Evolutionary conservation across 768 basidiomycete species (phyloP).

Genomic region (Mrakia frigida): DNA sequence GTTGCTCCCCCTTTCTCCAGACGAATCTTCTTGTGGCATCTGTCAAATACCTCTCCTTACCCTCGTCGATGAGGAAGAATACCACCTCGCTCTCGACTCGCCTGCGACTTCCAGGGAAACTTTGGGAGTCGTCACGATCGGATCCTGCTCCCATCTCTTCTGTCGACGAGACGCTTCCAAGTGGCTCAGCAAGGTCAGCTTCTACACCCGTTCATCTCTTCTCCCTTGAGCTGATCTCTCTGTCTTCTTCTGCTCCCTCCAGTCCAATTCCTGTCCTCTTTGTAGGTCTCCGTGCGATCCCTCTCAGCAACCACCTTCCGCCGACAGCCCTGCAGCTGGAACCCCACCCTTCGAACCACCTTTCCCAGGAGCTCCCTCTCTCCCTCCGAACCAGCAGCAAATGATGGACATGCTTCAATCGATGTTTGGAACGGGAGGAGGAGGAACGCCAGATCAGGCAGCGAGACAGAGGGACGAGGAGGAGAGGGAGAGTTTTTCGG

Average conservation of each 20-base stretch:
- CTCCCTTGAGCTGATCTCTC: no score
- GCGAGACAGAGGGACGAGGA: not conserved
- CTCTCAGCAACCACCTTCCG: conserved; percentile 1
- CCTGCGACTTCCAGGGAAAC: conserved; percentile 13
- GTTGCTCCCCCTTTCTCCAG: not conserved
- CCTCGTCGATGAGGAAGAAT: conserved; percentile 28
- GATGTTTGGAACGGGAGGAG: conserved; percentile 6
- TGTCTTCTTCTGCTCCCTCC: not conserved
- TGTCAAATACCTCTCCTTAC: conserved; percentile 23
- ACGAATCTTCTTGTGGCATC: conserved; percentile 22
- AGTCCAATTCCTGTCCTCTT: conserved; percentile 30
- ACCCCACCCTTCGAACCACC: not conserved
- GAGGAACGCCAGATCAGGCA: not conserved
- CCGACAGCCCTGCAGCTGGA: not conserved
- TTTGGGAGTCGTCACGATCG: conserved; percentile 23
- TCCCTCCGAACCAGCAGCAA: not conserved
- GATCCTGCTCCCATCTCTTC: conserved; percentile 22
- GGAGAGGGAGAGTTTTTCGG: conserved; percentile 12
- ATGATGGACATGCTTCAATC: conserved; percentile 18
- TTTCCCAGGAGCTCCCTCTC: not conserved
- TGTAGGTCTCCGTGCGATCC: conserved; percentile 16
- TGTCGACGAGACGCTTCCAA: conserved; percentile 27
- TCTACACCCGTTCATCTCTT: not conserved
- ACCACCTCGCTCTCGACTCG: conserved; percentile 18
- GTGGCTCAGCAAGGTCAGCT: conserved; percentile 28